Evolutionary conservation across 2,329 filamentous ascomycete genomes (phyloP).

Genomic region (Ophiostoma sp.): DNA sequence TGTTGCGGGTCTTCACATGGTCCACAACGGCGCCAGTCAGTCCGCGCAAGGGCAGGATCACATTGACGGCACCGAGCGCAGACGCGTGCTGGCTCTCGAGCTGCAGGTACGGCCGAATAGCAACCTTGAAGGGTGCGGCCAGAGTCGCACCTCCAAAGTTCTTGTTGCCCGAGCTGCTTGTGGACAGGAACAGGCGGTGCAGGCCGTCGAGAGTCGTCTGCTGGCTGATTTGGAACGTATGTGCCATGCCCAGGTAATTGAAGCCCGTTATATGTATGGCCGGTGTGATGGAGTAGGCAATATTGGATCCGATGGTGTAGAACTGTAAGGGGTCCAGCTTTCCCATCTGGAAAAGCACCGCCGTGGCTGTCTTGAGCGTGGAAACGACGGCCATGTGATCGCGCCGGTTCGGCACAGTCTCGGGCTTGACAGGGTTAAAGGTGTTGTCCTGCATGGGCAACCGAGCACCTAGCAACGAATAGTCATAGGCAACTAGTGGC

Average conservation of each 20-base stretch:
- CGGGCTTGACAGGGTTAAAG: slow-evolving; percentile 50
- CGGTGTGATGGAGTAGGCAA: slow-evolving; percentile 65
- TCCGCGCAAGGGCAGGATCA: slow-evolving; percentile 61
- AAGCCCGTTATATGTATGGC: slow-evolving; percentile 69
- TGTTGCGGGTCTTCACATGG: slow-evolving; percentile 55
- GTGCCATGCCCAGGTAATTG: slow-evolving; percentile 59
- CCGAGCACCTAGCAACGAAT: slow-evolving; percentile 41
- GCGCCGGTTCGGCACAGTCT: slow-evolving; percentile 39
- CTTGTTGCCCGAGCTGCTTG: slow-evolving; percentile 29
- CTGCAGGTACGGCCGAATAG: slow-evolving; percentile 59
- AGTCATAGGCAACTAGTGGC: slow-evolving; percentile 46
- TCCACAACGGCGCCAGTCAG: slow-evolving; percentile 38
- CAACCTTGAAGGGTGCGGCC: slow-evolving; percentile 65
- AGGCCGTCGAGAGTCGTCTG: slow-evolving; percentile 58
- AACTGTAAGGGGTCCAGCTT: slow-evolving; percentile 61
- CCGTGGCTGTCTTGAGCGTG: slow-evolving; percentile 53
- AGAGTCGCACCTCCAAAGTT: slow-evolving; percentile 65
- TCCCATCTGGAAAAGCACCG: slow-evolving; percentile 56
- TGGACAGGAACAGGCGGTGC: slow-evolving; percentile 52
- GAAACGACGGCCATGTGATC: slow-evolving; percentile 45
- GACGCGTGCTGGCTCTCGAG: slow-evolving; percentile 63
- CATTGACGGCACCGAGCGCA: slow-evolving; percentile 68
- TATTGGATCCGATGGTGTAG: slow-evolving; percentile 62
- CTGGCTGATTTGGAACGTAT: slow-evolving; percentile 57
- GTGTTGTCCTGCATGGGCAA: slow-evolving; percentile 43